Evolutionary conservation across 208 protist species (phyloP), one percentile per base, ranked within the genome.

Genomic region (Balamuthia mandrillaris): DNA sequence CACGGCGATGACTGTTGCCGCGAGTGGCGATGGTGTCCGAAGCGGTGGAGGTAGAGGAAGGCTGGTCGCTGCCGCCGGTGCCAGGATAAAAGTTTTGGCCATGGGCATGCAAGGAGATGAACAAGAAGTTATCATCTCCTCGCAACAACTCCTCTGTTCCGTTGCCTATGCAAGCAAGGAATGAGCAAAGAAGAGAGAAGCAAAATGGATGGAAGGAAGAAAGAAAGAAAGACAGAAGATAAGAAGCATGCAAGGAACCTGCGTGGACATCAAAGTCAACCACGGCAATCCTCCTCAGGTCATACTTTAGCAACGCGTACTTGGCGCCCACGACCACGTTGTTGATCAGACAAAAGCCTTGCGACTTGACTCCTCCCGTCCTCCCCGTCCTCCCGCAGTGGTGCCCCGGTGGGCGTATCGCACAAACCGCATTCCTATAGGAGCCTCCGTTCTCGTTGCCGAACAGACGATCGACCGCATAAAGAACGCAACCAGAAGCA

Each of bases 291-390:
- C 85, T 61, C 12, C 60, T 12, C n/a, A 88, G 85, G 12, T 75
- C 63, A n/a, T 68, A 42, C 29, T 70, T 85, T 1, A 87, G 33
- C 2, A 74, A 51, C 0, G 88, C 88, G 42, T 91, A 91, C n/a
- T 85, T 86, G n/a, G 88, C 88, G 37, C 88, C 88, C 18, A 89
- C 78, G 10, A 86, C 88, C 0, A 91, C 85, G 37, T 91, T 91
- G 37, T 91, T 91, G 35, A 91, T 70, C 10, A 91, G 39, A 54
- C 88, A 91, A 35, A 87, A 91, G 1, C 88, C 88, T 72, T 91
- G 88, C 7, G 88, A 91, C 10, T 79, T 70, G 6, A 87, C 85
- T 16, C 75, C 68, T 6, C 35, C 68, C 0, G 85, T 88, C 24
- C 85, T 56, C 29, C 85, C 85, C 14, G 63, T 81, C n/a, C 81